Percentiles rank a stretch among this genome's conserved stretches.
phyloP scores from a whole-genome alignment of 2,329 filamentous ascomycete species.

The Colletotrichum magnum region DNA sequence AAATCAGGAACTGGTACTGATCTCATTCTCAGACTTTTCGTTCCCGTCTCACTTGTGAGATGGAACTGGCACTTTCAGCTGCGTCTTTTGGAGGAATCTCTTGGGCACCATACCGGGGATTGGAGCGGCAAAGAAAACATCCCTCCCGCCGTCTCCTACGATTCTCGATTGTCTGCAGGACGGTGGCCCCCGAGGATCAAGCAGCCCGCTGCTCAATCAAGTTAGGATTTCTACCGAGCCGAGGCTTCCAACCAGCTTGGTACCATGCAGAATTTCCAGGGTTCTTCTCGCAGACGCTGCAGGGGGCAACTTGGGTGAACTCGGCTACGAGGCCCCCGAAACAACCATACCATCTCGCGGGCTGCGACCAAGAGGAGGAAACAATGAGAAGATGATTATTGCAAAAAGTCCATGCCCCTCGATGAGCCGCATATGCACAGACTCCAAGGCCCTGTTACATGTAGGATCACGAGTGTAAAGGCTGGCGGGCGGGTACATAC shows the following conservation, averaged over 20 bases:
- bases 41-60: not conserved
- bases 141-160: not conserved
- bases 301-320: not conserved
- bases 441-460: slow-evolving; percentile 1
- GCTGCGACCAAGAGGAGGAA: not conserved
- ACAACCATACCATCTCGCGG: not conserved
- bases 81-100: too few species aligned
- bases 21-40: not conserved
- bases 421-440: slow-evolving; percentile 16
- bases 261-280: slow-evolving; percentile 13
- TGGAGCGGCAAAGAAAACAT: slow-evolving; percentile 25
- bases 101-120: not conserved
- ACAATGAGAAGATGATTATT: not conserved
- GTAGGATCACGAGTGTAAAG: not conserved
- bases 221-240: not conserved
- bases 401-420: not conserved
- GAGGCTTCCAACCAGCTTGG: not conserved
- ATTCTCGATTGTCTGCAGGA: slow-evolving; percentile 10
- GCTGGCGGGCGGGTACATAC: slow-evolving; percentile 6
- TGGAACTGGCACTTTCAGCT: too few species aligned
- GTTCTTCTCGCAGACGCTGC: not conserved
- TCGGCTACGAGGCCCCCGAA: not conserved
- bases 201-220: not conserved
- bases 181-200: not conserved
- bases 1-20: not conserved